Base-by-base conservation (phyloP, 805 yeast genomes). In the Barnettozyma botsteinii region DNA sequence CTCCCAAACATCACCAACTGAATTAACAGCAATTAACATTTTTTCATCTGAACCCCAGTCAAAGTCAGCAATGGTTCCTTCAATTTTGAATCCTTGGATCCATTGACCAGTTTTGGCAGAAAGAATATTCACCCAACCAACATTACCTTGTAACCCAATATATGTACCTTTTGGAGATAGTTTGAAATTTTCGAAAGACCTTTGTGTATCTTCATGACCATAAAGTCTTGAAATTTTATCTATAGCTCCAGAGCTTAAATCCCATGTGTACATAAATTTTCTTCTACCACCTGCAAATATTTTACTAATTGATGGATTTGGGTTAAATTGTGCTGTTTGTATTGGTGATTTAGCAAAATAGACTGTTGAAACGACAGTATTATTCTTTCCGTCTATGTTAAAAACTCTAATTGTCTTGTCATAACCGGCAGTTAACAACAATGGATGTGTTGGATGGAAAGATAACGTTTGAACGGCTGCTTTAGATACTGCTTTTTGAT, bases 231-330 rank as follows among this genome's bases (percentile, higher is more conserved):
- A 77, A 30, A 93, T 78, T 63, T 89, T 93, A 49, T 88, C 95
- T 32, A 88, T 77, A 15, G 67, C 70, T 11, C 91, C 88, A 2
- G 73, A 65, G 13, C 77, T 76, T 37, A 93, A 68, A 60, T 88
- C 89, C 96, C 98, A 89, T 35, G 87, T 80, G 64, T 84, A 86
- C 86, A 93, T 81, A 58, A 81, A 89, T 42, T 85, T 73, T 66
- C 98, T 77, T 65, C 97, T 78, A 44, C 98, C 98, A 46, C 84
- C 95, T 2, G 94, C 85, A 56, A 77, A 81, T 9, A 91, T 78
- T 46, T 67, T 65, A 15, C 23, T 41, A 55, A 67, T 72, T 47
- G 50, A 42, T 12, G 69, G 64, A 35, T 68, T 76, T 38, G 63
- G 66, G 41, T 77, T 74, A 61, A 86, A 87, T 46, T 67, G 62